Base-by-base conservation (phyloP, 306 rosid species). In the Phaseolus lunatus region DNA sequence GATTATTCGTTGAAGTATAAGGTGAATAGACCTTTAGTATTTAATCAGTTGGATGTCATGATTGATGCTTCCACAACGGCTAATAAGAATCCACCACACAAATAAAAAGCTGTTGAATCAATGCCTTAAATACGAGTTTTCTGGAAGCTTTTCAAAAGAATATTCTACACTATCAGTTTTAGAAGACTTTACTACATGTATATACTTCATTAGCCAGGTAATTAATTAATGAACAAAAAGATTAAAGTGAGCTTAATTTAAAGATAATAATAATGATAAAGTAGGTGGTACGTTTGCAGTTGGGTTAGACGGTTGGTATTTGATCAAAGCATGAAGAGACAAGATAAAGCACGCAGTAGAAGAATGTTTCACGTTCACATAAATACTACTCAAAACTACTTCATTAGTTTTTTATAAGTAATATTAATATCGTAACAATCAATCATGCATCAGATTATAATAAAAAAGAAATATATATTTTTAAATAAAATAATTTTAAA, bases 371-470 rank as follows among this genome's bases (percentile, higher is more conserved):
- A 52, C 15, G 7, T 62, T 19, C 24, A 11, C 13, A 78, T 57
- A 44, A 53, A 53, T 66, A 77, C 33, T 4, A 54, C 9, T 57
- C 62, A 78, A 67, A 58, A 72, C 71, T 59, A 15, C 66, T 66
- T 65, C n/a, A 73, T 70, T 80, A 80, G 73, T 73, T n/a, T n/a
- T n/a, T n/a, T n/a, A n/a, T n/a, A n/a, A n/a, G n/a, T n/a, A n/a
- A n/a, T n/a, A n/a, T n/a, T n/a, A n/a, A n/a, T n/a, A n/a, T n/a
- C n/a, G n/a, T n/a, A n/a, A n/a, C n/a, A n/a, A n/a, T n/a, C n/a
- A n/a, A n/a, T n/a, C n/a, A n/a, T n/a, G n/a, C n/a, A n/a, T n/a
- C n/a, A n/a, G n/a, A n/a, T n/a, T n/a, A n/a, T n/a, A n/a, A n/a
- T n/a, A n/a, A n/a, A n/a, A n/a, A n/a, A n/a, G n/a, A n/a, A n/a